phyloP scores from a whole-genome alignment of 2,329 filamentous ascomycete genomes.

The Endoconidiophora laricicola region DNA sequence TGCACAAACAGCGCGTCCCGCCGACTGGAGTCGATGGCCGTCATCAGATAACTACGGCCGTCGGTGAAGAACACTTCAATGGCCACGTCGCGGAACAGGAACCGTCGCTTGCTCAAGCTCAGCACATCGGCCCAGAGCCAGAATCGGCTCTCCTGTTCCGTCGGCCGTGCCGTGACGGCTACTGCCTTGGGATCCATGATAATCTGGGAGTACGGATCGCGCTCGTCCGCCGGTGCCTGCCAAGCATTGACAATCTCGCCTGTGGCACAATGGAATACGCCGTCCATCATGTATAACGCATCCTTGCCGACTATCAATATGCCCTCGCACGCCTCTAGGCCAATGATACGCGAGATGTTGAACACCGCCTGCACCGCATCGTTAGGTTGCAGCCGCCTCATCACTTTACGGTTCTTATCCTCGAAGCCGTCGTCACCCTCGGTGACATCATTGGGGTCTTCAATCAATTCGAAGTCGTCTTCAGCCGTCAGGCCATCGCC shows the following conservation, averaged over 20 bases:
- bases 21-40: constrained; percentile 53
- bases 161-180: constrained; percentile 17
- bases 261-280: constrained; percentile 86
- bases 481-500: constrained; percentile 31
- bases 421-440: constrained; percentile 64
- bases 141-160: constrained; percentile 67
- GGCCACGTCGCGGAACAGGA: constrained; percentile 86
- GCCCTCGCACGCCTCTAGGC: constrained; percentile 84
- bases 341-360: constrained; percentile 88
- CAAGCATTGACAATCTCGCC: constrained; percentile 94
- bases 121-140: constrained; percentile 94
- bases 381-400: constrained; percentile 78
- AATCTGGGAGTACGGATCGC: constrained; percentile 88
- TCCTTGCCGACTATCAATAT: constrained; percentile 87
- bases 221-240: constrained; percentile 81
- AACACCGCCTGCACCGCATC: constrained; percentile 88
- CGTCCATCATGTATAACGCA: constrained; percentile 84
- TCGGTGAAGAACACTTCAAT: constrained; percentile 98
- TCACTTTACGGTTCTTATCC: constrained; percentile 95
- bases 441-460: constrained; percentile 73
- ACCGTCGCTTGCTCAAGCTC: constrained; percentile 87
- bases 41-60: constrained; percentile 84
- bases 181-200: constrained; percentile 43
- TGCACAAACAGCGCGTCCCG: constrained; percentile 70
- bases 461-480: constrained; percentile 90